These are phyloP conservation scores for Discostella pseudostelligera DNA, from an alignment of 108 stramenopile species.

Conservation along the genomic window DNA sequence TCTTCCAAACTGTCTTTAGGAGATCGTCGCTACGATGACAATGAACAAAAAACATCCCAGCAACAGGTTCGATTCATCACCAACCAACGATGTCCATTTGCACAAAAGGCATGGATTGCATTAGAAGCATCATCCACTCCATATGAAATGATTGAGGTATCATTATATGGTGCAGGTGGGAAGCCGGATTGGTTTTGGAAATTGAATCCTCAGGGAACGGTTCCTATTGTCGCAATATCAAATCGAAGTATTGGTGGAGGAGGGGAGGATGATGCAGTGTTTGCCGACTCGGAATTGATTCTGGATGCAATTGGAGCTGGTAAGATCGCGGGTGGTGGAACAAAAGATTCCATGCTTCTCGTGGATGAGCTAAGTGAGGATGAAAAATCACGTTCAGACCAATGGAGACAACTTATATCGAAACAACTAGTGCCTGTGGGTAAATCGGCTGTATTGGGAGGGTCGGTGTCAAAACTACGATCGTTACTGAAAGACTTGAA, in stretches of 20 bases:
- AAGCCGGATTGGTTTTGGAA: constrained; percentile 86
- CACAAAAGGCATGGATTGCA: constrained; percentile 83
- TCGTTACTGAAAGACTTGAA: constrained; percentile 55
- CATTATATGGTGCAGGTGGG: constrained; percentile 72
- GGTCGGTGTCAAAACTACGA: constrained; percentile 51
- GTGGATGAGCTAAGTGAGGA: constrained; percentile 6
- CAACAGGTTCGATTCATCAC: constrained; percentile 58
- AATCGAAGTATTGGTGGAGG: too few relatives aligned
- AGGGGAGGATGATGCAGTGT: constrained; percentile 28
- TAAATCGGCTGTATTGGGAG: constrained; percentile 69
- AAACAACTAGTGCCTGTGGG: constrained; percentile 61
- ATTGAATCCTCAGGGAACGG: constrained; percentile 72
- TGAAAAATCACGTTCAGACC: constrained; percentile 18
- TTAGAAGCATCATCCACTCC: constrained; percentile 53
- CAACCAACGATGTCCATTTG: constrained; percentile 79
- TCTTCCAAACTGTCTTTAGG: not conserved
- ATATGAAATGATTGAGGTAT: constrained; percentile 65
- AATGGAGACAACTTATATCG: constrained; percentile 56
- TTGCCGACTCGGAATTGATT: constrained; percentile 75
- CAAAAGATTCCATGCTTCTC: not conserved
- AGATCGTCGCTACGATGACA: too few relatives aligned
- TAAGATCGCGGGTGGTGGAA: constrained; percentile 13
- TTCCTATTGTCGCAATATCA: constrained; percentile 60
- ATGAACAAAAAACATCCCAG: not conserved
- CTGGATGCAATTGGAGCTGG: constrained; percentile 53